phyloP scores from a whole-genome alignment of 2,329 filamentous ascomycete genomes.

The Thielaviopsis musarum region DNA sequence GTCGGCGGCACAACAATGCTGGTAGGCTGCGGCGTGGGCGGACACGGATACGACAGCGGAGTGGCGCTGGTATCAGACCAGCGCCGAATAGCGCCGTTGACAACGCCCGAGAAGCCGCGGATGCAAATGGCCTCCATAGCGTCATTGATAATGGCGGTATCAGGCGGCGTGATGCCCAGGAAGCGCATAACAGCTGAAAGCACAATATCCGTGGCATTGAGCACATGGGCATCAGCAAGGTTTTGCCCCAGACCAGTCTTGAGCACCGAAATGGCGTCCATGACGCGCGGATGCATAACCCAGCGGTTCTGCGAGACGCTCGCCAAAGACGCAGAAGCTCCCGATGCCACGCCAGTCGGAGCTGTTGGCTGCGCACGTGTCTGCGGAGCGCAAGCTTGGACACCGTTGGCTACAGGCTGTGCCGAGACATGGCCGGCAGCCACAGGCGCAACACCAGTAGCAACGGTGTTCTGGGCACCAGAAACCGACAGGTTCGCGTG shows the following conservation, averaged over 20 bases:
- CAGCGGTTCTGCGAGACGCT: conserved; percentile 15
- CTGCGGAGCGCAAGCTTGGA: neutral
- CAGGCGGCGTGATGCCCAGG: conserved; percentile 27
- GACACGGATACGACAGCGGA: conserved; percentile 15
- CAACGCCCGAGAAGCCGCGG: conserved; percentile 25
- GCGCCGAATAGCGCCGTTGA: conserved; percentile 24
- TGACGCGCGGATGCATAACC: conserved; percentile 28
- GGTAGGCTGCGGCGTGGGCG: conserved; percentile 16
- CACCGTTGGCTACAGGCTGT: neutral
- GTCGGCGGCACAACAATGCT: conserved; percentile 9
- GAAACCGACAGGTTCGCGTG: neutral
- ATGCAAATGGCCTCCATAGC: conserved; percentile 31
- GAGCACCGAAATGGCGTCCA: conserved; percentile 27
- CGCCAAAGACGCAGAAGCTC: conserved; percentile 4
- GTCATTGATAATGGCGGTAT: conserved; percentile 26
- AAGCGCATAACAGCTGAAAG: conserved; percentile 37
- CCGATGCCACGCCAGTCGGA: conserved; percentile 5
- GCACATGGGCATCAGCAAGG: conserved; percentile 25
- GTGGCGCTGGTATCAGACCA: conserved; percentile 20
- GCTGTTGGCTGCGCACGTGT: conserved; percentile 5
- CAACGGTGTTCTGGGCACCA: neutral
- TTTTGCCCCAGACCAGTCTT: conserved; percentile 31
- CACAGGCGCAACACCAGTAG: neutral
- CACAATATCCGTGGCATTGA: conserved; percentile 29
- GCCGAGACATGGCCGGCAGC: neutral